Evolutionary conservation across 345 rosid species (phyloP).

Genomic region (Mercurialis annua): DNA sequence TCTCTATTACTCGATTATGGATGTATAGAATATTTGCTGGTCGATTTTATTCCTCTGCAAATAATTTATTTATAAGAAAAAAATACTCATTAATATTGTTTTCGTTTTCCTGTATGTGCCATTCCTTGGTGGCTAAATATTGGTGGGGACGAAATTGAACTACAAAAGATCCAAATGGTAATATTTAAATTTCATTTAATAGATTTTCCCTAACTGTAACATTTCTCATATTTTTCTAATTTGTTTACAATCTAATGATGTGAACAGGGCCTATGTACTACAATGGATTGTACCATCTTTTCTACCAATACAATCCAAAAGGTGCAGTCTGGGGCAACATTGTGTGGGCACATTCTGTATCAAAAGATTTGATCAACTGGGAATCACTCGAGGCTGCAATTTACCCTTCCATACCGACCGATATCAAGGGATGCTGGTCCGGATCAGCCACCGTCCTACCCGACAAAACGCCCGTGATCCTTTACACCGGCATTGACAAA

Average conservation of each 20-base stretch:
- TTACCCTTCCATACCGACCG: constrained; percentile 48
- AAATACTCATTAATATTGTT: not conserved
- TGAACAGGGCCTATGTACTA: constrained; percentile 69
- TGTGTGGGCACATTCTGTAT: constrained; percentile 70
- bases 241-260: too few relatives aligned
- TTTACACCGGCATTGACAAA: constrained; percentile 54
- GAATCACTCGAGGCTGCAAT: constrained; percentile 53
- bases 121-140: too few relatives aligned
- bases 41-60: too few relatives aligned
- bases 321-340: constrained; percentile 50
- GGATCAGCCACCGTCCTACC: constrained; percentile 65
- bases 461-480: constrained; percentile 47
- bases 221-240: not conserved
- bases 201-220: not conserved
- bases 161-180: not conserved
- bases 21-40: too few relatives aligned
- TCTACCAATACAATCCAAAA: constrained; percentile 60
- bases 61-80: too few relatives aligned
- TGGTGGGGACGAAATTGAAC: not conserved
- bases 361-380: constrained; percentile 70
- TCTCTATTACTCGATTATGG: too few relatives aligned
- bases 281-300: constrained; percentile 61
- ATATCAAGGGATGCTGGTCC: constrained; percentile 66
- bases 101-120: not conserved
- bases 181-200: too few relatives aligned